phyloP scores from a whole-genome alignment of 306 rosid genomes.

The Prosopis cineraria region DNA sequence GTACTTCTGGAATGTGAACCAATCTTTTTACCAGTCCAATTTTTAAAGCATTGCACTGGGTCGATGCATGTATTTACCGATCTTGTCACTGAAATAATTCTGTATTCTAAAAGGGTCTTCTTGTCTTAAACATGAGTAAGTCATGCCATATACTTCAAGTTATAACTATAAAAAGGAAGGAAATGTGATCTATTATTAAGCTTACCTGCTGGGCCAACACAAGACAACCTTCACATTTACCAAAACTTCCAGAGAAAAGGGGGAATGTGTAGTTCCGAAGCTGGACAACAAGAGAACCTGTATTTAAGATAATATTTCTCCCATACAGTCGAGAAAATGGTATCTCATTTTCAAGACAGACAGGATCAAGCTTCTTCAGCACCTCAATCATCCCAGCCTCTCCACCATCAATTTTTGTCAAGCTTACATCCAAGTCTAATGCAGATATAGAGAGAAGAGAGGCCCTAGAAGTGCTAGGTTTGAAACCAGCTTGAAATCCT shows the following conservation, averaged over 20 bases:
- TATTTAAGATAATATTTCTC: slow-evolving; percentile 66
- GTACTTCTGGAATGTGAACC: background rate
- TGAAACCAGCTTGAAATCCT: slow-evolving; percentile 94
- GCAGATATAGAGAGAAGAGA: slow-evolving; percentile 87
- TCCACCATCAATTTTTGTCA: slow-evolving; percentile 90
- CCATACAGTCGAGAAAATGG: slow-evolving; percentile 95
- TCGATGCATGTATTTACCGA: slow-evolving; percentile 8
- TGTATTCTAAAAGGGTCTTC: slow-evolving; percentile 24
- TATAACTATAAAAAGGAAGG: slow-evolving; percentile 23
- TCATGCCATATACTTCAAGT: slow-evolving; percentile 23
- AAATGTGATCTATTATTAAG: slow-evolving; percentile 22
- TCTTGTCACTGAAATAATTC: slow-evolving; percentile 1
- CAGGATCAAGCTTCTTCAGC: slow-evolving; percentile 89
- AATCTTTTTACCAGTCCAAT: background rate
- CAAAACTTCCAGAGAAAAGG: slow-evolving; percentile 77
- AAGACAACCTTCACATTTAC: slow-evolving; percentile 84
- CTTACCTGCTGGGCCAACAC: slow-evolving; percentile 96
- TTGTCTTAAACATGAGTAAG: slow-evolving; percentile 4
- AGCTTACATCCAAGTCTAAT: slow-evolving; percentile 70
- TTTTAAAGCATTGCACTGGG: background rate
- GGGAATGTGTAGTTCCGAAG: slow-evolving; percentile 86
- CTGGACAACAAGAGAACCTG: slow-evolving; percentile 73
- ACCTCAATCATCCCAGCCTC: slow-evolving; percentile 89
- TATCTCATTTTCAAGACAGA: slow-evolving; percentile 68
- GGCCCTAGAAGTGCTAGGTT: slow-evolving; percentile 74